Base-by-base conservation (phyloP, 768 basidiomycete species). In the Pholiota microspora region DNA sequence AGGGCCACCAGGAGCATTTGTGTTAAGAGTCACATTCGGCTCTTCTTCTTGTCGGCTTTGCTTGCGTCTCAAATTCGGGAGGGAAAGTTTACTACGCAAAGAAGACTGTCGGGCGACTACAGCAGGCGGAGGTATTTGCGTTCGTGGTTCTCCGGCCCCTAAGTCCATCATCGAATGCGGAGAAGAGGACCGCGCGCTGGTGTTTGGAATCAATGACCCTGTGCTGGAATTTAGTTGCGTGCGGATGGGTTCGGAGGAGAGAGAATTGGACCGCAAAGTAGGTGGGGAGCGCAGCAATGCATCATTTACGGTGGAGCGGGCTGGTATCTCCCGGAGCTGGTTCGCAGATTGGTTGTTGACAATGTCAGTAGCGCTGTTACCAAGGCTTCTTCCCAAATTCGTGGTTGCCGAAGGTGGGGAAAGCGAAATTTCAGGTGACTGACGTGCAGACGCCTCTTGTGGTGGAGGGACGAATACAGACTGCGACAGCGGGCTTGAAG, bases 11-110 rank as follows among this genome's bases (percentile, higher is more conserved):
- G n/a, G n/a, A n/a, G n/a, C n/a, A n/a, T n/a, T n/a, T n/a, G n/a
- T n/a, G n/a, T n/a, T n/a, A n/a, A n/a, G n/a, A n/a, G n/a, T n/a
- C n/a, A n/a, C n/a, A n/a, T n/a, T n/a, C n/a, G n/a, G n/a, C n/a
- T n/a, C n/a, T n/a, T 76, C 77, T 28, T 76, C 74, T 46, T 71
- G 70, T 21, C 71, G 67, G 55, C 67, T 73, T 32, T 63, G 59
- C 46, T 71, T 75, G n/a, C 81, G 69, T 12, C 85, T 77, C 4
- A 91, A 73, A 46, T 80, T 84, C 1, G 88, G 86, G 3, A 91
- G 71, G 27, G 87, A 89, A 7, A 92, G 72, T 62, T 89, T 91
- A 0, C 79, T 75, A 5, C 79, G 78, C 9, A 89, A 68, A 0
- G 81, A 77, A 2, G 64, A 53, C 24, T 74, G 73, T 2, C 80